Conservation (phyloP, 164 flowering plant genomes). For the Sedum album region DNA sequence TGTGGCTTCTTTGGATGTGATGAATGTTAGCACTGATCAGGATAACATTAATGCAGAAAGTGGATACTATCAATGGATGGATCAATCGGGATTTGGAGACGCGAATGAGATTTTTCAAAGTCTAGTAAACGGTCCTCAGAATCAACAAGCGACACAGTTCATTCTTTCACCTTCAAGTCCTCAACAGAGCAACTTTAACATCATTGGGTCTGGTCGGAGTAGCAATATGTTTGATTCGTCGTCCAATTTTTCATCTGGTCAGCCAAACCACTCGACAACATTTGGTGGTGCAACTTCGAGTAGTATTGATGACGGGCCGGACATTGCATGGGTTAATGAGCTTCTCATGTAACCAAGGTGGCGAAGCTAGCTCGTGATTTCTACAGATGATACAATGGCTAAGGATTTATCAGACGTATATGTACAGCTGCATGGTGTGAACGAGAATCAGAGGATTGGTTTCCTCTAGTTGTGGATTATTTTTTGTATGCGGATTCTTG, state of each 20-base stretch:
- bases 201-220: background rate
- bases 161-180: slow-evolving; percentile 4
- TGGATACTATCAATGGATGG: background rate
- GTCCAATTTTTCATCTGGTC: background rate
- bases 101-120: background rate
- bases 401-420: too few relatives aligned
- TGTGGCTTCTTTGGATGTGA: slow-evolving; percentile 5
- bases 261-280: background rate
- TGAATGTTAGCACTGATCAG: background rate
- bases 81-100: slow-evolving; percentile 1
- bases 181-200: background rate
- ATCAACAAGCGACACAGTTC: background rate
- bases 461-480: background rate
- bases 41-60: background rate
- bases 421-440: background rate
- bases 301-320: background rate
- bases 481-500: slow-evolving; percentile 1
- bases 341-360: slow-evolving; percentile 8
- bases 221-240: slow-evolving; percentile 1
- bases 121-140: background rate
- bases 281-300: too few relatives aligned
- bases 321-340: slow-evolving; percentile 9
- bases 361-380: background rate
- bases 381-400: background rate
- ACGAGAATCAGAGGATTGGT: background rate